Conservation (phyloP, 2,329 filamentous ascomycete species). For the Alternaria conjuncta region DNA sequence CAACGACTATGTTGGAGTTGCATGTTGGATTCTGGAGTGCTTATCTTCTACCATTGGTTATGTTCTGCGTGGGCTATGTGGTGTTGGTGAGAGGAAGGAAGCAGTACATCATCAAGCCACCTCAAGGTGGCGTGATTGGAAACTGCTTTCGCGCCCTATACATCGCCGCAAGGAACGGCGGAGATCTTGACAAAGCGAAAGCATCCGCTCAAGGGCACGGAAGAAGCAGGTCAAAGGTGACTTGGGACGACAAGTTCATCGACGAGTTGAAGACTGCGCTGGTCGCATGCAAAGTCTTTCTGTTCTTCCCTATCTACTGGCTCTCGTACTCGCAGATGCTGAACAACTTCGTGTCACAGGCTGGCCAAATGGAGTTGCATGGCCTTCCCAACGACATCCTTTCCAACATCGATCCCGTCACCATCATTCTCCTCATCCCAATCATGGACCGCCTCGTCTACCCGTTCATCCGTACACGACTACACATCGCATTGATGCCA, state of each 20-base stretch:
- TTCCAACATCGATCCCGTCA: constrained; percentile 56
- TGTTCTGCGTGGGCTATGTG: constrained; percentile 69
- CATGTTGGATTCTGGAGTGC: constrained; percentile 75
- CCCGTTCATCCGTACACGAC: constrained; percentile 51
- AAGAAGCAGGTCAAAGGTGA: constrained; percentile 49
- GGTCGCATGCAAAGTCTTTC: constrained; percentile 72
- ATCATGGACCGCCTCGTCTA: constrained; percentile 55
- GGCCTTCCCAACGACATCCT: constrained; percentile 58
- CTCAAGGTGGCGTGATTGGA: constrained; percentile 46
- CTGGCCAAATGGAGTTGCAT: constrained; percentile 55
- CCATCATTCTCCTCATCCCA: constrained; percentile 56
- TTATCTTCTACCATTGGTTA: constrained; percentile 67
- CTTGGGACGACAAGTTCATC: constrained; percentile 74
- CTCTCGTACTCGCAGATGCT: constrained; percentile 54
- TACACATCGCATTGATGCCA: constrained; percentile 53
- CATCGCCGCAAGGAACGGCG: constrained; percentile 60
- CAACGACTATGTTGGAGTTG: constrained; percentile 72
- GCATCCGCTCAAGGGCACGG: constrained; percentile 58
- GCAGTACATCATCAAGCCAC: constrained; percentile 46
- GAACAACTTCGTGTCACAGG: constrained; percentile 58
- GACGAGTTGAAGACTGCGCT: constrained; percentile 73
- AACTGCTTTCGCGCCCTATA: constrained; percentile 64
- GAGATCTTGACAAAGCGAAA: constrained; percentile 67
- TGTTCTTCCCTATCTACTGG: constrained; percentile 58
- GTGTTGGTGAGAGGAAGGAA: constrained; percentile 51